Evolutionary conservation across 139 green algal species (phyloP).

Genomic region (Chlamydomonas eustigma): DNA sequence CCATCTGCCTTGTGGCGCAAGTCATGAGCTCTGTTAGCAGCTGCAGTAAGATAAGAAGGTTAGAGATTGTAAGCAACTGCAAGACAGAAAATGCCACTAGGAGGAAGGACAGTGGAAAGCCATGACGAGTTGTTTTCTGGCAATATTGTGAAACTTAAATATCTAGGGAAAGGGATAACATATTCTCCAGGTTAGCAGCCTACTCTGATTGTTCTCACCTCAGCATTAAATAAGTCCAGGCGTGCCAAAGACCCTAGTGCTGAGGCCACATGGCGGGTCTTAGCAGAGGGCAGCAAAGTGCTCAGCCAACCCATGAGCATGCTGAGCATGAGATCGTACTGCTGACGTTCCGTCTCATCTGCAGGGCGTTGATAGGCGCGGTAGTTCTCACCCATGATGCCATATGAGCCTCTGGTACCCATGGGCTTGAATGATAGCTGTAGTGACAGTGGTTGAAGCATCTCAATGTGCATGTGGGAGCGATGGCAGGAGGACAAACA

Average conservation of each 20-base stretch:
- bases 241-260: constrained; percentile 15
- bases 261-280: constrained; percentile 16
- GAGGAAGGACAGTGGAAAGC: too few species aligned
- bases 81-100: too few species aligned
- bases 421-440: constrained; percentile 8
- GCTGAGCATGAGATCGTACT: constrained; percentile 19
- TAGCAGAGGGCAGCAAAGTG: not conserved
- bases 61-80: too few species aligned
- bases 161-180: too few species aligned
- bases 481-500: too few species aligned
- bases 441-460: not conserved
- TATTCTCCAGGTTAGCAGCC: not conserved
- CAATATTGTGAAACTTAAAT: not conserved
- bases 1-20: not conserved
- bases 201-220: constrained; percentile 19
- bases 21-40: constrained; percentile 1
- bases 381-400: not conserved
- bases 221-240: constrained; percentile 33
- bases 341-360: not conserved
- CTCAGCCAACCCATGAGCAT: constrained; percentile 25
- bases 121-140: too few species aligned
- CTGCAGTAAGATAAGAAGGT: too few species aligned
- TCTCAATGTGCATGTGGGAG: not conserved
- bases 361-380: not conserved
- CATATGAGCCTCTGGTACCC: not conserved